phyloP scores from a whole-genome alignment of 2,329 filamentous ascomycete genomes.

The Aspergillus thermomutatus region DNA sequence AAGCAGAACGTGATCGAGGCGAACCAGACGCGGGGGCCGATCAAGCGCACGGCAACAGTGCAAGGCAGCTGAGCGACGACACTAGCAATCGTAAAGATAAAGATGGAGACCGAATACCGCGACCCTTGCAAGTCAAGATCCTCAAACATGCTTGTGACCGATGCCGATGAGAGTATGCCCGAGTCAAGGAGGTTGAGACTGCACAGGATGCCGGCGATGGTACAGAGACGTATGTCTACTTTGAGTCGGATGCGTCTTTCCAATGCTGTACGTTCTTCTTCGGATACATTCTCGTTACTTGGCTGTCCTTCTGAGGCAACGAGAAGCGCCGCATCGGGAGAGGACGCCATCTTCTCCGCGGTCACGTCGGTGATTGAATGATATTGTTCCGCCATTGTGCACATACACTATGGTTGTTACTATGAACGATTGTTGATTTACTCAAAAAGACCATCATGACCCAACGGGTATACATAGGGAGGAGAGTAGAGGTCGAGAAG shows the following conservation, averaged over 20 bases:
- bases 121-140: slow-evolving; percentile 64
- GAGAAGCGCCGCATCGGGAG: not conserved
- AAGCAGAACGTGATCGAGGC: slow-evolving; percentile 58
- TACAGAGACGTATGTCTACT: slow-evolving; percentile 65
- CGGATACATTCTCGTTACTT: slow-evolving; percentile 8
- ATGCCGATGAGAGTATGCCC: slow-evolving; percentile 66
- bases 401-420: not conserved
- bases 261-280: slow-evolving; percentile 24
- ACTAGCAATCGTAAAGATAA: slow-evolving; percentile 68
- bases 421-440: not conserved
- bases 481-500: not conserved
- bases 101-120: slow-evolving; percentile 66
- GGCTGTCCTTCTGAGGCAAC: not conserved
- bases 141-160: slow-evolving; percentile 64
- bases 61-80: slow-evolving; percentile 67
- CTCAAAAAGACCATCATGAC: not conserved
- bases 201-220: slow-evolving; percentile 68
- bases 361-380: not conserved
- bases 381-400: not conserved
- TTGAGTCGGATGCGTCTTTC: slow-evolving; percentile 56
- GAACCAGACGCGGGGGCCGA: slow-evolving; percentile 64
- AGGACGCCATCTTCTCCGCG: not conserved
- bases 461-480: not conserved
- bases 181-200: slow-evolving; percentile 67
- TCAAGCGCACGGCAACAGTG: slow-evolving; percentile 62